Evolutionary conservation across 2,329 filamentous ascomycete species (phyloP), one percentile per base, ranked within the genome.

Genomic region (Aspergillus jensenii): DNA sequence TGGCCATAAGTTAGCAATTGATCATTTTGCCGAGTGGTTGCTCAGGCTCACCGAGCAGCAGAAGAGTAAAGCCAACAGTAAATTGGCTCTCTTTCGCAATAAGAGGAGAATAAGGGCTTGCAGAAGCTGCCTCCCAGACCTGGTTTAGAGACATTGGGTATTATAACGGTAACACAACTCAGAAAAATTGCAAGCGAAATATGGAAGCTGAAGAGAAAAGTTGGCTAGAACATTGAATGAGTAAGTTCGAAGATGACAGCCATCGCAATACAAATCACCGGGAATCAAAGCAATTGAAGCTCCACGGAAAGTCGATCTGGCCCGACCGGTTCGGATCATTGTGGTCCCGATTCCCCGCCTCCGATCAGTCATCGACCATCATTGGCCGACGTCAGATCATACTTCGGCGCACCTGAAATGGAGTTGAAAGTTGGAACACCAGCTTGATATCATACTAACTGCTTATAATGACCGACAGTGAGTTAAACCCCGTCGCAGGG

Each of bases 81-180:
- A 97, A 95, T 68, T 98, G 95, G 73, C 81, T 87, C 71, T 87
- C 84, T 81, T 98, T 98, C 74, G 84, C 84, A 69, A 98, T 79
- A 58, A 86, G 74, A 61, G 93, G 92, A 68, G 87, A 78, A 80
- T 95, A 98, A 62, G 92, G 91, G 81, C 87, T 90, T 83, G 87
- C 86, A 78, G 90, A 86, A 80, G 93, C 90, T 83, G 91, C 90
- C 84, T 96, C 89, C 93, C 93, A 98, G 81, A 96, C 84, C 77
- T 95, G 87, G 79, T 89, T 87, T 77, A 96, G 82, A 82, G 90
- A 91, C 79, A 81, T 81, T 70, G 71, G 71, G 62, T 33, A 41
- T 35, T 12, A 27, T 19, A 54, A 7, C 21, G 37, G 33, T n/a
- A 56, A 57, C 50, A 53, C 43, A 50, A 39, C 35, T 46, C 44